Conservation (phyloP, 495 filamentous ascomycete species). For the Talaromyces thailandensis region DNA sequence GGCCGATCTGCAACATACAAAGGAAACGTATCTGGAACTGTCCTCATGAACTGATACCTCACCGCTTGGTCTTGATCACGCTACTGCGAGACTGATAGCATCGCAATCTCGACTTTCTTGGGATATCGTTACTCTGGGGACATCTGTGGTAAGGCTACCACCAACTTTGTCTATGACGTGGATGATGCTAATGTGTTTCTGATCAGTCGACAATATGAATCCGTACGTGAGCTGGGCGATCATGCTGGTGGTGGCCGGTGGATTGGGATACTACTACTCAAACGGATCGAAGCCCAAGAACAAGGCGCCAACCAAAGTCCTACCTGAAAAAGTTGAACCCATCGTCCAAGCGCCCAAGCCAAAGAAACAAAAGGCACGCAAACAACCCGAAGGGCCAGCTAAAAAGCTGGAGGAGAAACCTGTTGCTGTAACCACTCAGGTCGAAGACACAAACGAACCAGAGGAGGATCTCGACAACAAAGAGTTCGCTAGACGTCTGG, state of each 20-base stretch:
- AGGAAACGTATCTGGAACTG: neutral
- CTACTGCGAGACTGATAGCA: neutral
- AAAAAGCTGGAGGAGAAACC: constrained; percentile 23
- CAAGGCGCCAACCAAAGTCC: constrained; percentile 21
- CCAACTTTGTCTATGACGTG: neutral
- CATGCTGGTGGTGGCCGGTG: constrained; percentile 41
- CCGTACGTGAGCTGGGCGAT: constrained; percentile 48
- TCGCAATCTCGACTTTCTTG: neutral
- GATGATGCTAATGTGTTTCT: constrained; percentile 12
- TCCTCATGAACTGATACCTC: neutral
- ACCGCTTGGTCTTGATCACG: neutral
- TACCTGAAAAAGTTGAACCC: constrained; percentile 27
- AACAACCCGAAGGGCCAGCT: constrained; percentile 21
- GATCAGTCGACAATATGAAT: constrained; percentile 21
- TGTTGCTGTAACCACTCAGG: constrained; percentile 8
- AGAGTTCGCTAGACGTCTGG: constrained; percentile 65
- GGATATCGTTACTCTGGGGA: neutral
- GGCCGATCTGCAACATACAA: neutral
- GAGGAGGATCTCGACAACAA: constrained; percentile 56
- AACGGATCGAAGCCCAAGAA: constrained; percentile 28
- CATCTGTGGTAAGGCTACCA: neutral
- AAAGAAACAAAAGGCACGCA: constrained; percentile 30
- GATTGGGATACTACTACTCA: constrained; percentile 40
- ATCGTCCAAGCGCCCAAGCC: constrained; percentile 29
- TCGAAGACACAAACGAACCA: constrained; percentile 34